A percentile compares a stretch with the other conserved stretches of the same genome.
phyloP scores from a whole-genome alignment of 768 basidiomycete species.

The Neoboletus subvelutipes region DNA sequence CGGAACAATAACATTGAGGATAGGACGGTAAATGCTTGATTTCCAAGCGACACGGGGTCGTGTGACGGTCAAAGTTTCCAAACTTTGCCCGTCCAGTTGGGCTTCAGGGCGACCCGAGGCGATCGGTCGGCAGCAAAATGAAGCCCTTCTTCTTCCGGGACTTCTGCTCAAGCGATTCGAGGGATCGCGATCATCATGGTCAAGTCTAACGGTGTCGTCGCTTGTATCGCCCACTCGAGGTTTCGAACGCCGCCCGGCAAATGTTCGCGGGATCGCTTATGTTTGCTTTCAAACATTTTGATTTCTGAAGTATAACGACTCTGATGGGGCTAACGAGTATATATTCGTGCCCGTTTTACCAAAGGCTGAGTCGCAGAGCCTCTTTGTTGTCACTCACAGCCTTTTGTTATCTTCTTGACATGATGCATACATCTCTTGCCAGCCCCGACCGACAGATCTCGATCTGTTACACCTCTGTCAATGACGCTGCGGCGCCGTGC shows the following conservation, averaged over 20 bases:
- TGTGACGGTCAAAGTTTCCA: not conserved
- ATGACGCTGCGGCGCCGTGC: conserved; percentile 16
- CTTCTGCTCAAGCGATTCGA: conserved; percentile 28
- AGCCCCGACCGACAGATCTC: conserved; percentile 4
- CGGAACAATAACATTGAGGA: not conserved
- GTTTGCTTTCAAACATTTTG: not conserved
- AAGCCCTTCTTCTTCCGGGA: conserved; percentile 17
- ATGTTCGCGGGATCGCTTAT: conserved; percentile 35
- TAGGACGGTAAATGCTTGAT: not conserved
- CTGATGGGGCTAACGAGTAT: not conserved
- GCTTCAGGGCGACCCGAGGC: conserved; percentile 1
- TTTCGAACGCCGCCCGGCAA: conserved; percentile 27
- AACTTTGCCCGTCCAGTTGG: not conserved
- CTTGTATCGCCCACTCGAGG: conserved; percentile 19
- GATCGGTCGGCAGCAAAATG: conserved; percentile 28
- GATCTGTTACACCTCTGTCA: conserved; percentile 5
- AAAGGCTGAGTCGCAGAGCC: not conserved
- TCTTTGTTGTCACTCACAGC: not conserved
- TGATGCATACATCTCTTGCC: not conserved
- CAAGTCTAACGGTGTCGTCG: conserved; percentile 28
- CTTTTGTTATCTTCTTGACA: conserved; percentile 3
- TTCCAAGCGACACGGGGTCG: not conserved
- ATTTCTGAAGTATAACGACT: not conserved
- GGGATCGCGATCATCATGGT: conserved; percentile 29
- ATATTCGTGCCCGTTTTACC: not conserved